These are phyloP conservation scores for Mortierella sp. DNA, from an alignment of 371 early-diverging fungal genomes.

Conservation along the genomic window DNA sequence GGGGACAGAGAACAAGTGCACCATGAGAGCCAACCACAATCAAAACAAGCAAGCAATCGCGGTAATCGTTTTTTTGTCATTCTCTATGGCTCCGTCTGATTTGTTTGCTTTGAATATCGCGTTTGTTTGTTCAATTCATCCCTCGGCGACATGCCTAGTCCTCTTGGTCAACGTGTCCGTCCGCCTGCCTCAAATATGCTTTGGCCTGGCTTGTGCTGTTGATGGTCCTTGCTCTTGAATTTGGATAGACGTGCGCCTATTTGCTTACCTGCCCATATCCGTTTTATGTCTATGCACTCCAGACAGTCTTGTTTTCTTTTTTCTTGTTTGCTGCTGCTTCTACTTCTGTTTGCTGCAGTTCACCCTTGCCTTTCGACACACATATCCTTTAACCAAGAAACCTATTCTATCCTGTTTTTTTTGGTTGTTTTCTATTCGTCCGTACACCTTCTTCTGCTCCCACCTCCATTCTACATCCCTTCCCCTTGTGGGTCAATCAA, in stretches of 20 bases:
- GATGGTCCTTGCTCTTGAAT: background rate
- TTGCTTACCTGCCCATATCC: background rate
- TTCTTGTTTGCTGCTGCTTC: background rate
- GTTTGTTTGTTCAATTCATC: background rate
- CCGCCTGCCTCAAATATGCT: background rate
- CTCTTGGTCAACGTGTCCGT: background rate
- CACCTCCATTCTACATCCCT: background rate
- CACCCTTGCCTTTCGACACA: background rate
- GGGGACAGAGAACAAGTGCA: background rate
- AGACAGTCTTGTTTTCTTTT: background rate
- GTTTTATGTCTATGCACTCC: background rate
- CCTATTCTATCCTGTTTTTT: background rate
- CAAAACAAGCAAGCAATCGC: background rate
- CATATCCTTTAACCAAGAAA: background rate
- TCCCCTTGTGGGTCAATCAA: background rate
- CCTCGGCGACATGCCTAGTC: background rate
- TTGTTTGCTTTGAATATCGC: background rate
- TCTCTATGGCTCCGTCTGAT: background rate
- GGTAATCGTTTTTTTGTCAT: background rate
- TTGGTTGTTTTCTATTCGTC: background rate
- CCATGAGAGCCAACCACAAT: background rate
- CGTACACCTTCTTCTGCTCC: background rate
- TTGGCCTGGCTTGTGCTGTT: background rate
- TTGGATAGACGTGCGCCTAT: too few relatives aligned
- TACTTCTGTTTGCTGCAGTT: background rate